Evolutionary conservation across 2,329 filamentous ascomycete species (phyloP), one percentile per base, ranked within the genome.

Genomic region (Trichoderma atroviride): DNA sequence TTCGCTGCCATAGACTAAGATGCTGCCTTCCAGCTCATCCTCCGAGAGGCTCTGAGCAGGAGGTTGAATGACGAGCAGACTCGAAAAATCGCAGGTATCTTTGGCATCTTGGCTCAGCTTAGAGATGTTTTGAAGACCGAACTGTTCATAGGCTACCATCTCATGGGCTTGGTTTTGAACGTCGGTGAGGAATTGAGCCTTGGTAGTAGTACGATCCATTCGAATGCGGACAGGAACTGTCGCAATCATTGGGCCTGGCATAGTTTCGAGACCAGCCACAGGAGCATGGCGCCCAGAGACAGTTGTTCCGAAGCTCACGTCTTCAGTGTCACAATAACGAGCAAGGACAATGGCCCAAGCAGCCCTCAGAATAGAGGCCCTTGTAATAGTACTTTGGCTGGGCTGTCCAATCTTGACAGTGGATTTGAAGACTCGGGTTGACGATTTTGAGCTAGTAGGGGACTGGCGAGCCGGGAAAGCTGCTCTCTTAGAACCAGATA

Each of bases 121-220:
- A 14, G 66, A 53, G 33, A 76, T 74, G 13, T 73, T 70, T 11
- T 69, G 70, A 6, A 73, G 68, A 29, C 72, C 72, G 1, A 69
- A 68, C 6, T 73, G 70, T 37, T 71, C 70, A 52, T 56, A 69
- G 4, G 68, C 55, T n/a, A 70, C 56, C 69, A 72, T 71, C 16
- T 69, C 66, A 31, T 61, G 19, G 6, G 67, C 61, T n/a, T 70
- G 62, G 0, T 61, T 60, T 29, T 76, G 73, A 1, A 75, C 53
- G 0, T 74, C 72, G n/a, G 82, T 74, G 14, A 88, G 75, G 69
- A 82, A 85, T 22, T 83, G 75, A 0, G 73, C 71, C 11, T 83
- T 75, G 0, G 76, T 73, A 24, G 52, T 35, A 3, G 58, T n/a
- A 5, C 58, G 31, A 85, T 78, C 75, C 14, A 76, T 14, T 0